Base-by-base conservation (phyloP, 208 protist genomes). In the Acanthamoeba healyi region DNA sequence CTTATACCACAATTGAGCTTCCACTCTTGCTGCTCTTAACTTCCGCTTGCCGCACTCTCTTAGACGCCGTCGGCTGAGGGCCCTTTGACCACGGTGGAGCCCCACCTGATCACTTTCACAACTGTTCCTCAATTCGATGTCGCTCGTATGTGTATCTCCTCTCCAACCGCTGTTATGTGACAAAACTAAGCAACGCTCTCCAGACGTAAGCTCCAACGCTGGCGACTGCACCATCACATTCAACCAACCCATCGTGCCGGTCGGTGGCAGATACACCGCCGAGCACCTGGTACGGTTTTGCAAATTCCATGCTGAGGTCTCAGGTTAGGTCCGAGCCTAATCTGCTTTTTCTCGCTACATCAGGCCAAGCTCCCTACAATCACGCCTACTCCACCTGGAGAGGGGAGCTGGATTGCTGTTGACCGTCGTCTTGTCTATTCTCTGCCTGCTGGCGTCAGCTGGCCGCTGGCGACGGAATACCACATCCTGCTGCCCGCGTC, bases 21-120 rank as follows among this genome's bases (percentile, higher is more conserved):
- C 15, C 10, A 19, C 49, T 19, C 49, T 54, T 19, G 15, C 49
- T 10, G 24, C 19, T 1, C 54, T 22, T 26, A 36, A 36, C 1
- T 9, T 79, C 24, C 0, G 19, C 40, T 65, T 10, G 4, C 61
- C 0, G 14, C 2, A 15, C 77, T n/a, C n/a, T n/a, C n/a, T n/a
- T n/a, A 92, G 56, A 92, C 65, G 3, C 86, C 86, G 14, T 92
- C 86, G 40, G 29, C 26, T 19, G 86, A 92, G 65, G 86, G 86
- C 15, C 86, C 86, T 42, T 12, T 92, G 65, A 92, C 61, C 4
- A 54, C 86, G 19, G 9, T 67, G 14, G 86, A 92, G 86, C 56
- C 86, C 4, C 14, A 92, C 29, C 10, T 44, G 12, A 12, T 92
- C 29, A 74, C 56, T 40, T 74, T 92, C 65, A 26, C 7, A 0